phyloP scores from a whole-genome alignment of 768 basidiomycete species.

The Phanerodontia chrysosporium region DNA sequence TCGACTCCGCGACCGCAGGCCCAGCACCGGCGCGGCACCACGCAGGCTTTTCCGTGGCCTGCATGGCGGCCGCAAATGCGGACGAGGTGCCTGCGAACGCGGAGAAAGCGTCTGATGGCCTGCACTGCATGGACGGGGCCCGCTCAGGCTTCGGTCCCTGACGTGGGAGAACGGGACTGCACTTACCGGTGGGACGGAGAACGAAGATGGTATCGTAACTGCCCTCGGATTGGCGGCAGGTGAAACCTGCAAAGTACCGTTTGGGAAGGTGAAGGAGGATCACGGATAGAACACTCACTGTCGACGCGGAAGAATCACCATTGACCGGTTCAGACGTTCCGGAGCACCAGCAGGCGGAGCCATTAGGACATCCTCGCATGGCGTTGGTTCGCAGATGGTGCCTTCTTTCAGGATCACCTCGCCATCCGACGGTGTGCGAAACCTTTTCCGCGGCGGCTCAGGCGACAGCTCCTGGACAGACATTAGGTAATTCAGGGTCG shows the following conservation, averaged over 20 bases:
- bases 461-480: background rate
- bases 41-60: background rate
- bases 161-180: background rate
- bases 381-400: background rate
- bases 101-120: constrained; percentile 21
- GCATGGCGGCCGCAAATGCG: constrained; percentile 12
- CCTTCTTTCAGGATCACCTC: background rate
- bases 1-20: background rate
- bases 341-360: background rate
- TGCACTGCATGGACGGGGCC: constrained; percentile 4
- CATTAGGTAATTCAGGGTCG: background rate
- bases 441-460: constrained; percentile 16
- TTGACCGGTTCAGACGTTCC: background rate
- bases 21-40: constrained; percentile 3
- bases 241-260: background rate
- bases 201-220: constrained; percentile 7
- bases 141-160: background rate
- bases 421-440: constrained; percentile 15
- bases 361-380: background rate
- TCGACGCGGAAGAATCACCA: background rate
- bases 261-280: background rate
- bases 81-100: constrained; percentile 19
- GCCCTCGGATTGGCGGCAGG: background rate
- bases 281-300: background rate
- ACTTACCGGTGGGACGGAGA: constrained; percentile 13